These are phyloP conservation scores for Colletotrichum orbiculare DNA, from an alignment of 2,329 filamentous ascomycete genomes.

Conservation along the genomic window DNA sequence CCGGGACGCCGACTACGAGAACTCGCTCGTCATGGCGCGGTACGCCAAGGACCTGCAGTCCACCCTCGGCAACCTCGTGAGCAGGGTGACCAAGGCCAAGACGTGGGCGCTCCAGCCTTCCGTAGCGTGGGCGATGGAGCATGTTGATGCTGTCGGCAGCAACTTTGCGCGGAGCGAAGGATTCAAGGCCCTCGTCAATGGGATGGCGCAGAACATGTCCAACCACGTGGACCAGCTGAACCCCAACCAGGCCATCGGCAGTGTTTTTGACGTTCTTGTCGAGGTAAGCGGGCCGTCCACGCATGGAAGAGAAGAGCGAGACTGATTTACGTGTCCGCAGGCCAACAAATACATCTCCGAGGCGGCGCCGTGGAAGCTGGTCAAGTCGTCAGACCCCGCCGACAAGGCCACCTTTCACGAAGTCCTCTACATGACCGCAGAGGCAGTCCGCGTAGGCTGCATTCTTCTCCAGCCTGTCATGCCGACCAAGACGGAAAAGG, in stretches of 20 bases:
- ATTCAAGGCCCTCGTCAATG: constrained; percentile 41
- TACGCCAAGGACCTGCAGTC: constrained; percentile 85
- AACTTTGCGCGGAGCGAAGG: constrained; percentile 37
- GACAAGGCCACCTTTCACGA: constrained; percentile 60
- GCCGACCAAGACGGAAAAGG: constrained; percentile 76
- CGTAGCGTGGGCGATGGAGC: constrained; percentile 49
- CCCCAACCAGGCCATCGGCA: constrained; percentile 72
- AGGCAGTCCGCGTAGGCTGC: constrained; percentile 81
- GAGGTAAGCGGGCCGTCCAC: constrained; percentile 55
- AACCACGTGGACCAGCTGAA: constrained; percentile 72
- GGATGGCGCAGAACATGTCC: constrained; percentile 47
- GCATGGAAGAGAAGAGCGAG: background rate
- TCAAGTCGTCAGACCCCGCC: constrained; percentile 48
- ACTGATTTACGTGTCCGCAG: constrained; percentile 42
- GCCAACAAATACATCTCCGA: constrained; percentile 64
- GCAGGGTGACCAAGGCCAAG: constrained; percentile 75
- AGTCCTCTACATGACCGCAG: constrained; percentile 76
- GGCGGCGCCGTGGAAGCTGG: constrained; percentile 75
- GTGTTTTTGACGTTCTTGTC: constrained; percentile 71
- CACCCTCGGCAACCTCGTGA: constrained; percentile 83
- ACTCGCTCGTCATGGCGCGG: constrained; percentile 75
- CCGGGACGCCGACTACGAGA: constrained; percentile 87
- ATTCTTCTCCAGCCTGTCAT: constrained; percentile 94
- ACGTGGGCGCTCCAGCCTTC: constrained; percentile 75
- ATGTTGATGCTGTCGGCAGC: background rate